Conservation (phyloP, 2,329 filamentous ascomycete genomes). For the Fusarium sp. region DNA sequence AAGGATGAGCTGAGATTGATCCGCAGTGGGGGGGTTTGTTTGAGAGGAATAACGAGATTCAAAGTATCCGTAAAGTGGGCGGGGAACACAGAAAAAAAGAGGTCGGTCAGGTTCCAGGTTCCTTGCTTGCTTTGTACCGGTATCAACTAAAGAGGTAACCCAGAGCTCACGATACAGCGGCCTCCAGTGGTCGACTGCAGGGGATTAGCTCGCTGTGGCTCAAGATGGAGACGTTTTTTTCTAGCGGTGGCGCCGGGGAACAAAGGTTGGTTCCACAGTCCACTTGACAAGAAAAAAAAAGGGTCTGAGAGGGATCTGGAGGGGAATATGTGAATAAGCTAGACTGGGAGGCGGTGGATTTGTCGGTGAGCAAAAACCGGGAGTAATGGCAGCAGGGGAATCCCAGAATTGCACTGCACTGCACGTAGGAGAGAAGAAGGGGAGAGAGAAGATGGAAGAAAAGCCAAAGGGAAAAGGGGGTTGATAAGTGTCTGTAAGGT, state of each 20-base stretch:
- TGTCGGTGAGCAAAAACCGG: conserved; percentile 43
- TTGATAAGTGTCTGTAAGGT: conserved; percentile 14
- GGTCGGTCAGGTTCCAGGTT: conserved; percentile 27
- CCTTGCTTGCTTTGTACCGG: conserved; percentile 3
- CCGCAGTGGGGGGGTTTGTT: conserved; percentile 32
- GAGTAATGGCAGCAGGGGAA: conserved; percentile 28
- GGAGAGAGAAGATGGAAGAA: neutral
- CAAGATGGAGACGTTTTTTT: conserved; percentile 18
- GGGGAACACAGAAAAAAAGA: conserved; percentile 15
- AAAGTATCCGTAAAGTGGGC: neutral
- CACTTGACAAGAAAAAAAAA: conserved; percentile 23
- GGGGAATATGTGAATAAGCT: conserved; percentile 18
- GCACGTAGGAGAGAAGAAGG: conserved; percentile 1
- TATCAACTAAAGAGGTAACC: conserved; percentile 31
- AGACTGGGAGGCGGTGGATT: conserved; percentile 39
- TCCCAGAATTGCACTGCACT: conserved; percentile 22
- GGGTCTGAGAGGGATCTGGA: conserved; percentile 17
- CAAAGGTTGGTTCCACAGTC: conserved; percentile 13
- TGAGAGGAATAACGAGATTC: conserved; percentile 17
- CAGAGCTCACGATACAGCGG: conserved; percentile 36
- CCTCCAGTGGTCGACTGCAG: too few relatives aligned
- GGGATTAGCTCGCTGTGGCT: conserved; percentile 31
- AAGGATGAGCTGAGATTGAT: conserved; percentile 38
- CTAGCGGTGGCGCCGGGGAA: conserved; percentile 42
- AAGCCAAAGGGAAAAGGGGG: neutral